These are phyloP conservation scores for Brassica rapa DNA, from an alignment of 345 rosid species.

Conservation along the genomic window DNA sequence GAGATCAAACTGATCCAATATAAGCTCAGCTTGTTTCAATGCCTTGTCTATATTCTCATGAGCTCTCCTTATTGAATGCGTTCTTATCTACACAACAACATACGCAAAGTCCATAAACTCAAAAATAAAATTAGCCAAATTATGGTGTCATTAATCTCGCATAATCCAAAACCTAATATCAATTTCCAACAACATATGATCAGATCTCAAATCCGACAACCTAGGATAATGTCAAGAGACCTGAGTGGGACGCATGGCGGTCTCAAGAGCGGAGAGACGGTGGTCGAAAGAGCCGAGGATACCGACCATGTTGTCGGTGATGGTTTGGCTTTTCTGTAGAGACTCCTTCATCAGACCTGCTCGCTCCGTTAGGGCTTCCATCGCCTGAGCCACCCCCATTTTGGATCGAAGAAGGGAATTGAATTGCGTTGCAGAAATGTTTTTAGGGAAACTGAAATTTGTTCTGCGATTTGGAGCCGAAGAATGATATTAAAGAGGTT, in stretches of 20 bases:
- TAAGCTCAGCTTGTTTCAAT: constrained; percentile 71
- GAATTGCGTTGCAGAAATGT: not conserved
- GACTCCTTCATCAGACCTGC: constrained; percentile 65
- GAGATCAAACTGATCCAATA: constrained; percentile 76
- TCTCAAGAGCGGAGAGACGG: constrained; percentile 97
- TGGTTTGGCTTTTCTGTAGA: constrained; percentile 80
- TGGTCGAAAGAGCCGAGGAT: constrained; percentile 95
- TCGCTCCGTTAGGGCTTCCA: constrained; percentile 66
- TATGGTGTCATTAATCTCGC: not conserved
- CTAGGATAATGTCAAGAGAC: constrained; percentile 30
- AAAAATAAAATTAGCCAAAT: not conserved
- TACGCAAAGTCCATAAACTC: not conserved
- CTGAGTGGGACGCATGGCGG: constrained; percentile 99
- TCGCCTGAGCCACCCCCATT: constrained; percentile 68
- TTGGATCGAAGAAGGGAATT: constrained; percentile 23
- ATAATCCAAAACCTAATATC: not conserved
- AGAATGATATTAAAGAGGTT: not conserved
- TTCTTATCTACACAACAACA: constrained; percentile 58
- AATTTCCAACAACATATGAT: not conserved
- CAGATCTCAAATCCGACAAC: constrained; percentile 17
- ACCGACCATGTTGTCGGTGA: constrained; percentile 86
- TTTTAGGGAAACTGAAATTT: not conserved
- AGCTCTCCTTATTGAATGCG: constrained; percentile 85
- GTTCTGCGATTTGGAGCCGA: not conserved
- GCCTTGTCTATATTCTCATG: constrained; percentile 92